Evolutionary conservation across 1,139 yeast species (phyloP), one percentile per base, ranked within the genome.

Genomic region (Kurtzmaniella quercitrusa): DNA sequence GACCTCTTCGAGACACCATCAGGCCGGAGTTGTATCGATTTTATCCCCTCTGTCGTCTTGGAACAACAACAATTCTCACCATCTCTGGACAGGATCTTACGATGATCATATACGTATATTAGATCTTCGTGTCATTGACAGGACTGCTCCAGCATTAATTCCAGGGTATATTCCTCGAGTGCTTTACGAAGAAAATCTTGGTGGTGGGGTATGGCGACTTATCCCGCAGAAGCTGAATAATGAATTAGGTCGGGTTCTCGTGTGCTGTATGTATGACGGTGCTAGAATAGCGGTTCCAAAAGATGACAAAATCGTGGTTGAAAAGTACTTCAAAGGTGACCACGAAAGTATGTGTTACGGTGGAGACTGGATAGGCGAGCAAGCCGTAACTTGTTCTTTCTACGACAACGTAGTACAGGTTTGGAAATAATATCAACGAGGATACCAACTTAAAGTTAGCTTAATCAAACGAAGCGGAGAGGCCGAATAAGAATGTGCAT

Each of bases 231-330:
- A 78, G 45, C 34, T 30, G 18, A 14, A 30, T 14, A 14, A 14
- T 5, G 26, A 22, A 7, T 9, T 14, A 11, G 15, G 15, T 14
- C 4, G 18, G 16, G 67, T 91, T 1, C 65, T 91, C 42, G 81
- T 82, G 0, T 91, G 98, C 56, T 88, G 97, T 57, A 93, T 93
- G 98, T 91, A 93, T 55, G 93, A 88, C 53, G 98, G 98, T 12
- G 96, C 96, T 1, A 71, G 91, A 44, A 67, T 89, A 1, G 62
- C 87, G 1, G 59, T 59, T 26, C 61, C 68, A 5, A 51, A 54
- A 1, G 61, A 59, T n/a, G 52, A 45, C 5, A 56, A 59, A n/a
- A 71, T 76, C 11, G 62, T 66, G 9, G 78, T 84, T 0, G 55
- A 59, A 3, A 61, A 69, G 19, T 76, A 73, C 47, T 78, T 82